These are phyloP conservation scores for Aciculoconidium aculeatum DNA, from an alignment of 805 yeast species.

Conservation along the genomic window DNA sequence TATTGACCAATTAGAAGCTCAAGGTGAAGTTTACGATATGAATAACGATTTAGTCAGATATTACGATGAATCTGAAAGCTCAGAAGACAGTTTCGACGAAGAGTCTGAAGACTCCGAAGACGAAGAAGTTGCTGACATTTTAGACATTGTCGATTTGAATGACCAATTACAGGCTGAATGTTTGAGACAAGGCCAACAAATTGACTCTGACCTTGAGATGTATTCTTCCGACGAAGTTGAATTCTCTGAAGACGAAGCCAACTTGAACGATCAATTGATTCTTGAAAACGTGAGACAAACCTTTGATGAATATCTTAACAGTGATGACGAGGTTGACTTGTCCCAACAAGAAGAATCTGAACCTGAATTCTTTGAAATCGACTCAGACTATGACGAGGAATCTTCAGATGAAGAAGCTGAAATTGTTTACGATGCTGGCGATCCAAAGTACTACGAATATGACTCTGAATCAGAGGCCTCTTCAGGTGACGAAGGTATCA, in stretches of 20 bases:
- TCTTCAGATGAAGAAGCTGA: constrained; percentile 16
- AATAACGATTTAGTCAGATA: constrained; percentile 20
- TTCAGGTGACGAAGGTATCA: constrained; percentile 35
- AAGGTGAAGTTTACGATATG: constrained; percentile 17
- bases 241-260: constrained; percentile 21
- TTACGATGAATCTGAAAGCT: constrained; percentile 19
- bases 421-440: constrained; percentile 14
- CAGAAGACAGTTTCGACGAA: constrained; percentile 15
- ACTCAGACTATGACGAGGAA: constrained; percentile 19
- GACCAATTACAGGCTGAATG: constrained; percentile 35
- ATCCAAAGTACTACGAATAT: constrained; percentile 16
- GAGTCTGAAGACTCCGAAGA: constrained; percentile 8
- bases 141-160: constrained; percentile 33
- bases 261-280: constrained; percentile 26
- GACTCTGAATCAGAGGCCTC: constrained; percentile 23
- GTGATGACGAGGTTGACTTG: constrained; percentile 20
- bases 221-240: constrained; percentile 5
- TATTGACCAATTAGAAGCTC: constrained; percentile 17
- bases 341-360: constrained; percentile 17
- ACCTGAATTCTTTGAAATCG: constrained; percentile 24
- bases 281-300: constrained; percentile 32
- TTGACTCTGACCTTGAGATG: constrained; percentile 18
- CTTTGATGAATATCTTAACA: constrained; percentile 28
- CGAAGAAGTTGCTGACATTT: constrained; percentile 18
- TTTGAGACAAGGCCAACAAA: constrained; percentile 18